Evolutionary conservation across 1,139 yeast species (phyloP), one percentile per base, ranked within the genome.

Genomic region (Lodderomyces theae): DNA sequence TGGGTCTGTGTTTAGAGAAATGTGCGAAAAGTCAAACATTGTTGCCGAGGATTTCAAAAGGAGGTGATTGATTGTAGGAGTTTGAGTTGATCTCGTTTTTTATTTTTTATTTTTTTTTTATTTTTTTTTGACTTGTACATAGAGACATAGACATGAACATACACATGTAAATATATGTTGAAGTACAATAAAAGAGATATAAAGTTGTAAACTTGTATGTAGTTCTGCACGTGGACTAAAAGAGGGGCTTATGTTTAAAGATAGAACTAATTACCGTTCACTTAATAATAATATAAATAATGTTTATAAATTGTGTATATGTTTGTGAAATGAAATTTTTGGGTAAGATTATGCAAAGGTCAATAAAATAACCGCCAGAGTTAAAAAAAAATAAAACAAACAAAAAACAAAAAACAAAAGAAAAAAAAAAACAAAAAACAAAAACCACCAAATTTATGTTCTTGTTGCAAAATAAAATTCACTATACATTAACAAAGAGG

Each of bases 21-120:
- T 69, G 69, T 69, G 75, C 50, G 61, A 63, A 22, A 65, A 61
- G 48, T 63, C 72, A 5, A 61, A 61, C 41, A 59, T 64, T 23
- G 42, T 39, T 21, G 49, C 42, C 2, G 44, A 46, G 3, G 61
- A 58, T 41, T 58, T 57, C 44, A 37, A 45, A 13, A 30, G 25
- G 17, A 31, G 24, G 33, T 18, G 21, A 19, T 13, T 15, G 28
- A 11, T 3, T 10, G 22, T 5, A 19, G 22, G 22, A 19, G 22
- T 19, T 16, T 24, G 11, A 24, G 8, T 10, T 21, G 18, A 19
- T 24, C n/a, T 30, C 21, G 16, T 3, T n/a, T 17, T 25, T 19
- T 37, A 10, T 19, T 17, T 19, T n/a, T n/a, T n/a, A n/a, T n/a
- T n/a, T n/a, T n/a, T n/a, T n/a, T n/a, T n/a, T n/a, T n/a, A n/a